Evolutionary conservation across 768 basidiomycete genomes (phyloP).

Genomic region (Suillus brevipes): DNA sequence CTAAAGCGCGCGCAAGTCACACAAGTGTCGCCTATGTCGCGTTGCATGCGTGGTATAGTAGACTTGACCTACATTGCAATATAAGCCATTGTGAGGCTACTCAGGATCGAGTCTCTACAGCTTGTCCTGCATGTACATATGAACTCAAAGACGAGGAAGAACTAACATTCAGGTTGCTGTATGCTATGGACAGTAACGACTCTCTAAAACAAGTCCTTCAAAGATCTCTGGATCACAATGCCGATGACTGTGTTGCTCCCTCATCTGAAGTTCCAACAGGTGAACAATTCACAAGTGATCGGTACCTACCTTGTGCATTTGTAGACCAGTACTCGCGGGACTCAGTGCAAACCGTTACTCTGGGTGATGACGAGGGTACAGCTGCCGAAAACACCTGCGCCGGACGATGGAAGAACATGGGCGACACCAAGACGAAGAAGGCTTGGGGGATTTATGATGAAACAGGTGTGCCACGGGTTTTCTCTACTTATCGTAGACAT

Average conservation of each 20-base stretch:
- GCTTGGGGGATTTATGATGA: not conserved
- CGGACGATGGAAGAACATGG: not conserved
- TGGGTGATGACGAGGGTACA: not conserved
- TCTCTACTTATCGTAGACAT: not conserved
- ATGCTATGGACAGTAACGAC: constrained; percentile 12
- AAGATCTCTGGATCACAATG: not conserved
- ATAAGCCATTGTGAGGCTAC: too few relatives aligned
- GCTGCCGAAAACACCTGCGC: not conserved
- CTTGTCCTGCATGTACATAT: constrained; percentile 15
- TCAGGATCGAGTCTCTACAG: too few relatives aligned
- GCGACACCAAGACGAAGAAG: not conserved
- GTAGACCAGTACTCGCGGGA: not conserved
- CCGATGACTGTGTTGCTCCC: not conserved
- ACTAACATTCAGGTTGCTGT: constrained; percentile 11
- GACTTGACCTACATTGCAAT: too few relatives aligned
- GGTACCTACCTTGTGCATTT: not conserved
- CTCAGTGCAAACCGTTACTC: not conserved
- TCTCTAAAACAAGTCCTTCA: not conserved
- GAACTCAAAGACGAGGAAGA: not conserved
- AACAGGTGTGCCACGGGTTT: not conserved
- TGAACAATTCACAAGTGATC: constrained; percentile 6
- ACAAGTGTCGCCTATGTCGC: too few relatives aligned
- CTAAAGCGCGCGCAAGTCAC: too few relatives aligned
- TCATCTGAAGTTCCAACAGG: not conserved
- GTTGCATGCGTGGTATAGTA: too few relatives aligned